Percentiles rank a stretch among this genome's conserved stretches.
Conservation (phyloP, 2,329 filamentous ascomycete genomes). For the Colletotrichum nymphaeae region DNA sequence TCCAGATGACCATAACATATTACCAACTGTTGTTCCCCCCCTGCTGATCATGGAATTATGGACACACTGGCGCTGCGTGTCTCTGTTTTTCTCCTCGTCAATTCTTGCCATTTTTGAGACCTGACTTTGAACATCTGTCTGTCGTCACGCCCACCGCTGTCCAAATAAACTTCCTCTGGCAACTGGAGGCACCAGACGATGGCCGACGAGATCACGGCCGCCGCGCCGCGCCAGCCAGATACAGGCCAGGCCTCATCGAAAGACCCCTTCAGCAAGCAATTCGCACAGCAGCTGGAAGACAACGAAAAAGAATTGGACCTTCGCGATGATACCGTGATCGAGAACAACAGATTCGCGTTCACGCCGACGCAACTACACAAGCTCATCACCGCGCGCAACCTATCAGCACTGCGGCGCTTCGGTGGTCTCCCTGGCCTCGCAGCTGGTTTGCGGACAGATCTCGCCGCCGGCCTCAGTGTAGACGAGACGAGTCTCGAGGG, state of each 20-base stretch:
- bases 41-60: not conserved
- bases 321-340: constrained; percentile 22
- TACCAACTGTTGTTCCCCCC: not conserved
- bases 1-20: not conserved
- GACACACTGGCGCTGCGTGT: not conserved
- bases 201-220: constrained; percentile 66
- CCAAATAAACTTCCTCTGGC: not conserved
- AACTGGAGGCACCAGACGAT: not conserved
- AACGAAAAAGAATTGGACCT: constrained; percentile 22
- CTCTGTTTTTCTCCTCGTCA: not conserved
- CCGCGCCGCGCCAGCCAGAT: constrained; percentile 61
- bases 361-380: constrained; percentile 64
- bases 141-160: not conserved
- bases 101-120: constrained; percentile 6
- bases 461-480: constrained; percentile 58
- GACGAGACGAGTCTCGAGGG: constrained; percentile 61
- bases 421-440: constrained; percentile 66
- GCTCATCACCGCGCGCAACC: constrained; percentile 61
- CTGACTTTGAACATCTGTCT: not conserved
- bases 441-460: constrained; percentile 60
- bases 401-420: constrained; percentile 60
- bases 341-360: constrained; percentile 64
- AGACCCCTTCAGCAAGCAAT: not conserved
- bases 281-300: not conserved
- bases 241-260: constrained; percentile 53